These are phyloP conservation scores for Conoideocrella luteorostrata DNA, from an alignment of 2,329 filamentous ascomycete genomes.

Conservation along the genomic window DNA sequence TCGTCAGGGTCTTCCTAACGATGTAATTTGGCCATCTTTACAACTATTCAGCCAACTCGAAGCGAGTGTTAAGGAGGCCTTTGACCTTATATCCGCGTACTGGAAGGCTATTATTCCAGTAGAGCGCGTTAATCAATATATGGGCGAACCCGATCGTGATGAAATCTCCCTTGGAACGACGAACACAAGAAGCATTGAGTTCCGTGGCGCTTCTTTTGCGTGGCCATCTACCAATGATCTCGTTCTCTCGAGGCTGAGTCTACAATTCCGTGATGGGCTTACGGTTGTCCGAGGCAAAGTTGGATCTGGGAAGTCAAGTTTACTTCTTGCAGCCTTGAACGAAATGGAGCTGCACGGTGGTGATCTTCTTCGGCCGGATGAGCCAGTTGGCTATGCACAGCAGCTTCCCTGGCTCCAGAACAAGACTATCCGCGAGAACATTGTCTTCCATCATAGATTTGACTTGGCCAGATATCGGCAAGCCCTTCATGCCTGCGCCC, in stretches of 20 bases:
- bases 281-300: conserved; percentile 54
- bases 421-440: conserved; percentile 60
- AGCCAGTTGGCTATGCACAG: conserved; percentile 49
- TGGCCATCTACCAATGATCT: conserved; percentile 64
- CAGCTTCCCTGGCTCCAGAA: conserved; percentile 61
- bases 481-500: conserved; percentile 55
- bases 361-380: conserved; percentile 36
- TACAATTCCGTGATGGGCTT: conserved; percentile 43
- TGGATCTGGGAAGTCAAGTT: conserved; percentile 54
- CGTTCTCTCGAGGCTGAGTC: conserved; percentile 40
- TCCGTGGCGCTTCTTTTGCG: conserved; percentile 64
- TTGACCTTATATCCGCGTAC: conserved; percentile 66
- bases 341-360: conserved; percentile 61
- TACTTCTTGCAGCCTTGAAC: conserved; percentile 53
- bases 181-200: conserved; percentile 35
- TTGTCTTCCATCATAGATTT: conserved; percentile 52
- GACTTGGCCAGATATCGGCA: conserved; percentile 50
- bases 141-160: conserved; percentile 75
- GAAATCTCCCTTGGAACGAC: conserved; percentile 33
- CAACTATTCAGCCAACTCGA: conserved; percentile 75
- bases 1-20: conserved; percentile 61
- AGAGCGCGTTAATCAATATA: conserved; percentile 76
- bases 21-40: conserved; percentile 81
- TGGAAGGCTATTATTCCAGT: conserved; percentile 81
- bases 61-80: conserved; percentile 65